phyloP scores from a whole-genome alignment of 2,329 filamentous ascomycete species.

The Phialocephala sp. region DNA sequence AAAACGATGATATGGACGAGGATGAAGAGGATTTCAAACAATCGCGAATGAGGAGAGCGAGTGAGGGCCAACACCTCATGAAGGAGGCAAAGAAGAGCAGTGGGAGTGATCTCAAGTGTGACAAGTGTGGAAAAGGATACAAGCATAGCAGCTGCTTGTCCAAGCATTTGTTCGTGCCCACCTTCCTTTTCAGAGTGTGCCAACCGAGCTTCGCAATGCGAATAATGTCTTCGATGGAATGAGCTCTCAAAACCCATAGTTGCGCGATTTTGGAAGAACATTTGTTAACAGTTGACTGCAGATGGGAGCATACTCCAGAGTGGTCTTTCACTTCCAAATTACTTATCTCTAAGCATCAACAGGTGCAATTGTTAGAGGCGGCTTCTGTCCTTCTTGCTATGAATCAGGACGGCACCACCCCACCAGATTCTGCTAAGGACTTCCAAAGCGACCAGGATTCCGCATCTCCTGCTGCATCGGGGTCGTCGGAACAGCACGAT shows the following conservation, averaged over 20 bases:
- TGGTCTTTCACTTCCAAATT: constrained; percentile 98
- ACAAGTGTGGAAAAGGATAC: constrained; percentile 99
- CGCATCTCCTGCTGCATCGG: constrained; percentile 79
- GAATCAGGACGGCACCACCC: constrained; percentile 69
- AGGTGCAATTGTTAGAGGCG: constrained; percentile 95
- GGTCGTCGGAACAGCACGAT: constrained; percentile 78
- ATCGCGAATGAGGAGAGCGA: constrained; percentile 66
- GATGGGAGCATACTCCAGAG: constrained; percentile 99
- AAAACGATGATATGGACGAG: constrained; percentile 60
- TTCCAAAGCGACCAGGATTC: constrained; percentile 83
- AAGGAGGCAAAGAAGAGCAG: constrained; percentile 82
- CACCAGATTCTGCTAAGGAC: constrained; percentile 69
- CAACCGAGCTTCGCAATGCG: constrained; percentile 48
- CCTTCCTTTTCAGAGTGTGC: constrained; percentile 49
- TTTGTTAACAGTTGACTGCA: constrained; percentile 55
- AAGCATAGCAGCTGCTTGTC: constrained; percentile 99
- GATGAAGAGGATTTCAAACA: constrained; percentile 50
- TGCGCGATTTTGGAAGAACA: constrained; percentile 34
- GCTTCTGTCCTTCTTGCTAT: constrained; percentile 95
- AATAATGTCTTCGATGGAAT: constrained; percentile 43
- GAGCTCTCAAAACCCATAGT: constrained; percentile 23
- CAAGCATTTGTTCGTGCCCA: constrained; percentile 98
- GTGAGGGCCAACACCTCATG: constrained; percentile 82
- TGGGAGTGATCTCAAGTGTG: constrained; percentile 88
- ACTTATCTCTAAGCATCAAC: constrained; percentile 98